Evolutionary conservation across 2,329 filamentous ascomycete genomes (phyloP).

Genomic region (Exophiala oligosperma): DNA sequence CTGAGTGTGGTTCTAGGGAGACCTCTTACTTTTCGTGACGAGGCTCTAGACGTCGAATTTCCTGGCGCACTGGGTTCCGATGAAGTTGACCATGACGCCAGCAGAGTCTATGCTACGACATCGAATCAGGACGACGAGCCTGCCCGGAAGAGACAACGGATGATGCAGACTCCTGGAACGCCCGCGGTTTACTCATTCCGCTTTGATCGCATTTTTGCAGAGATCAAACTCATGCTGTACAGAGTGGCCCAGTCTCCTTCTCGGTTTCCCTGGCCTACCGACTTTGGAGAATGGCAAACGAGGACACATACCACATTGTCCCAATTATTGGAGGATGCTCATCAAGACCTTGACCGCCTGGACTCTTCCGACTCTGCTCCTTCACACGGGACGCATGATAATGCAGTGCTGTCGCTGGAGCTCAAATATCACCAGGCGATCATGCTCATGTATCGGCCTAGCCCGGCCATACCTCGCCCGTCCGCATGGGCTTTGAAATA

Average conservation of each 20-base stretch:
- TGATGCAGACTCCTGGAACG: neutral
- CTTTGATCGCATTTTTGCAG: neutral
- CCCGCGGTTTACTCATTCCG: neutral
- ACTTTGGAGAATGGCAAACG: conserved; percentile 1
- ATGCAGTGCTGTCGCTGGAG: neutral
- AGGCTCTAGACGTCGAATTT: conserved; percentile 1
- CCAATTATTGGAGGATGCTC: too few species aligned
- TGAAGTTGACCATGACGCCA: too few species aligned
- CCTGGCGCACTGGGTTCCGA: neutral
- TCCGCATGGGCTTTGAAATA: neutral
- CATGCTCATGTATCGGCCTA: neutral
- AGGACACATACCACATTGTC: neutral
- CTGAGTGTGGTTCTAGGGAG: neutral
- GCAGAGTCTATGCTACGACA: too few species aligned
- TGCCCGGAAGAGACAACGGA: too few species aligned
- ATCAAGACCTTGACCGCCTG: too few species aligned
- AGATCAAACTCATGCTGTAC: conserved; percentile 3
- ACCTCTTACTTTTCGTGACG: neutral
- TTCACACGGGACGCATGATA: neutral
- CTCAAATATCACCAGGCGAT: neutral
- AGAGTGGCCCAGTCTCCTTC: conserved; percentile 1
- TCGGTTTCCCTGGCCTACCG: neutral
- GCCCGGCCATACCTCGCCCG: neutral
- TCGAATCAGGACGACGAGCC: too few species aligned
- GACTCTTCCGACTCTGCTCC: too few species aligned